Conservation (phyloP, 208 protist species). For the Leptomonas seymouri region DNA sequence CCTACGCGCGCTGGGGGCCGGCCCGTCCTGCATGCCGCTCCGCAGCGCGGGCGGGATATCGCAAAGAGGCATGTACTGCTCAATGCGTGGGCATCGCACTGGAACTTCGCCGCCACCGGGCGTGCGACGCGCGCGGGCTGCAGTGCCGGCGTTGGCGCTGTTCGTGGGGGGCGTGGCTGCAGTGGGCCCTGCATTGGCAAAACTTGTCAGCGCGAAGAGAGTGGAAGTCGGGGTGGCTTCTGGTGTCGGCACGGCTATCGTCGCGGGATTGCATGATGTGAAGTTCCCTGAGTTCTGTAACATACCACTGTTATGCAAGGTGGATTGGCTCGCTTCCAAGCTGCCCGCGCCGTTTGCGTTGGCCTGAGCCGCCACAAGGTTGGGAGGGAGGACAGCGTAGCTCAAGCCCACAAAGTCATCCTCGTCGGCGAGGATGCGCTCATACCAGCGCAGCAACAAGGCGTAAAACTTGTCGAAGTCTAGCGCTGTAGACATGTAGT, state of each 20-base stretch:
- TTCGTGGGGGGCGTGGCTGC: background rate
- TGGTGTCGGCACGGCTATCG: background rate
- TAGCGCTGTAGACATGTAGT: background rate
- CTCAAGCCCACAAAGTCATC: constrained; percentile 33
- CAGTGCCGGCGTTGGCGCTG: background rate
- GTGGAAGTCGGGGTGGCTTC: background rate
- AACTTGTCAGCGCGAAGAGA: constrained; percentile 4
- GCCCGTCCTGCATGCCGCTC: background rate
- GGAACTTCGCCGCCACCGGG: constrained; percentile 31
- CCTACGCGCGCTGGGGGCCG: background rate
- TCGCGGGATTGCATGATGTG: background rate
- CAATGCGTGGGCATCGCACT: constrained; percentile 34
- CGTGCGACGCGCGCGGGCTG: constrained; percentile 2
- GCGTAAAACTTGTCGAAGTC: constrained; percentile 24
- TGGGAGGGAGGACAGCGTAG: background rate
- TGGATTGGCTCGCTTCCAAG: constrained; percentile 12
- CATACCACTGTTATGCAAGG: constrained; percentile 14
- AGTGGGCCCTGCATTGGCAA: background rate
- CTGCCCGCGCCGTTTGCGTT: background rate
- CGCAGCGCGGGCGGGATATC: constrained; percentile 17
- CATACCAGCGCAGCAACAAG: constrained; percentile 56
- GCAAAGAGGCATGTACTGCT: constrained; percentile 29
- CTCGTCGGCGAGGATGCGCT: constrained; percentile 45
- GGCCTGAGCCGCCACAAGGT: background rate
- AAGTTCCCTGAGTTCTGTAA: background rate